Evolutionary conservation across 208 protist genomes (phyloP).

Genomic region (Trypanosoma cruzi): DNA sequence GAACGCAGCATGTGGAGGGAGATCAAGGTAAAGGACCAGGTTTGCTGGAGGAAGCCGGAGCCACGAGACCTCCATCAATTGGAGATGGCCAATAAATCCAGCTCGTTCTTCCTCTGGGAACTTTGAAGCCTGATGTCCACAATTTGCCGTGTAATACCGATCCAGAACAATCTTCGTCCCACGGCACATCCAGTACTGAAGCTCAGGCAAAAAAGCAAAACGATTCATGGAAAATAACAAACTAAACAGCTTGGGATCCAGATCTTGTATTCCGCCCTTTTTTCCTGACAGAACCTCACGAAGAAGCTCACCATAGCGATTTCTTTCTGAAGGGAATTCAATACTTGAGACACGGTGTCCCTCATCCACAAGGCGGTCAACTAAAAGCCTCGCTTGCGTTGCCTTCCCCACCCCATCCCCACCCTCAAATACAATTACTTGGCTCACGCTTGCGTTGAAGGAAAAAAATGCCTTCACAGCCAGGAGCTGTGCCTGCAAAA

Average conservation of each 20-base stretch:
- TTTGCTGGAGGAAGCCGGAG: constrained; percentile 70
- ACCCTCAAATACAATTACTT: constrained; percentile 86
- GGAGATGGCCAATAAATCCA: constrained; percentile 64
- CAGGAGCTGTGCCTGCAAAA: constrained; percentile 5
- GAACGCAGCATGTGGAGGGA: constrained; percentile 69
- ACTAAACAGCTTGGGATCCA: constrained; percentile 88
- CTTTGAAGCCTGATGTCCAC: constrained; percentile 91
- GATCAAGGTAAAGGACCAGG: constrained; percentile 85
- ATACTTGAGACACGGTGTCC: constrained; percentile 53
- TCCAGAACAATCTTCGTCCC: constrained; percentile 81
- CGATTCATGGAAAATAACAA: constrained; percentile 91
- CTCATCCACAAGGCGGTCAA: constrained; percentile 36
- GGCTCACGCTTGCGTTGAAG: constrained; percentile 11
- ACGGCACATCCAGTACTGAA: constrained; percentile 66
- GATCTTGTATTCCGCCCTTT: constrained; percentile 68
- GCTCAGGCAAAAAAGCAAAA: constrained; percentile 58
- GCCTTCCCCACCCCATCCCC: constrained; percentile 92
- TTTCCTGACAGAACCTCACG: constrained; percentile 85
- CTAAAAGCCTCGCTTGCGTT: constrained; percentile 80
- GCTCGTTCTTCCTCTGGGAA: constrained; percentile 58
- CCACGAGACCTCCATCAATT: constrained; percentile 76
- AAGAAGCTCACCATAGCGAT: constrained; percentile 76
- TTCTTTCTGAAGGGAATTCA: constrained; percentile 87
- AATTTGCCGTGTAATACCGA: constrained; percentile 92
- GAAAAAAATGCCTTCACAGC: constrained; percentile 38